phyloP scores from a whole-genome alignment of 768 basidiomycete genomes.

The Amanita inopinata region DNA sequence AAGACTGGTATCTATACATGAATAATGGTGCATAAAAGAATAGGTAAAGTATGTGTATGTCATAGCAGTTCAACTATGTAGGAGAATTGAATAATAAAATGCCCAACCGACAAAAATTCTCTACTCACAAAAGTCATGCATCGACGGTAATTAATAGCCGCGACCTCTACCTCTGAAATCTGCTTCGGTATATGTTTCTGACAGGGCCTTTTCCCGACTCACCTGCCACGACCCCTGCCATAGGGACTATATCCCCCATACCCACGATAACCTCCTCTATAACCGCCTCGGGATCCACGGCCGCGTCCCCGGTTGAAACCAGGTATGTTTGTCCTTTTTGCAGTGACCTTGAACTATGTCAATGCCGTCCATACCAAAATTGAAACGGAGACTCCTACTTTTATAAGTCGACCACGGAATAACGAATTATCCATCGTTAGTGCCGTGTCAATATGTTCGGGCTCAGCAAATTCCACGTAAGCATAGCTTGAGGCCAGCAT shows the following conservation, averaged over 20 bases:
- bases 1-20: conserved; percentile 11
- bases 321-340: conserved; percentile 94
- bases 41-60: conserved; percentile 4
- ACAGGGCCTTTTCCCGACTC: conserved; percentile 17
- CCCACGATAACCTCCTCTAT: conserved; percentile 28
- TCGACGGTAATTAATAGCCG: conserved; percentile 38
- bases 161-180: conserved; percentile 45
- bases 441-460: conserved; percentile 84
- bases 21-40: conserved; percentile 4
- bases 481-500: conserved; percentile 57
- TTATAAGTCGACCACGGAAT: conserved; percentile 88
- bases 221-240: conserved; percentile 66
- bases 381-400: conserved; percentile 44
- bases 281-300: conserved; percentile 55
- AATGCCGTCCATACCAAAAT: conserved; percentile 1
- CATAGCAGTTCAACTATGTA: conserved; percentile 1
- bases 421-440: conserved; percentile 92
- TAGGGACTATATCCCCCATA: conserved; percentile 51
- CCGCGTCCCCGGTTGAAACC: conserved; percentile 83
- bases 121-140: too few species aligned
- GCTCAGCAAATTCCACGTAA: conserved; percentile 96
- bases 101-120: background rate
- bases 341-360: conserved; percentile 57
- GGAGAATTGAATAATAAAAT: conserved; percentile 9
- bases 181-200: conserved; percentile 4